Evolutionary conservation across 768 basidiomycete species (phyloP).

Genomic region (Mycena crocata): DNA sequence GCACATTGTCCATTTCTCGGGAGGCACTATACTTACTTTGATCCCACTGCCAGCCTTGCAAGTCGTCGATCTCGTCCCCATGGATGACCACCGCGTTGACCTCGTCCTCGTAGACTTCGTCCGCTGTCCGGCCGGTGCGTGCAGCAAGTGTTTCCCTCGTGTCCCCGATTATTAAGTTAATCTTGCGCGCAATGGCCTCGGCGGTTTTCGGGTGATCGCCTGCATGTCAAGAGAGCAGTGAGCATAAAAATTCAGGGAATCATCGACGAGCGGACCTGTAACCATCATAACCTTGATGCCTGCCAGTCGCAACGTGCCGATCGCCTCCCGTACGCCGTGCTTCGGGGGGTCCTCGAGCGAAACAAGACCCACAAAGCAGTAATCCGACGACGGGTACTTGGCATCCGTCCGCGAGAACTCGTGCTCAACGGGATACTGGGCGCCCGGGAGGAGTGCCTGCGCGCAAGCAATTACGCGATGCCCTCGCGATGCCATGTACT

Average conservation of each 20-base stretch:
- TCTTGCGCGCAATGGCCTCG: slow-evolving; percentile 79
- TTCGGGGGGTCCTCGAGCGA: slow-evolving; percentile 80
- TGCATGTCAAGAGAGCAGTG: slow-evolving; percentile 28
- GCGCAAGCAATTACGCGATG: slow-evolving; percentile 83
- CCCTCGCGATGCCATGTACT: slow-evolving; percentile 85
- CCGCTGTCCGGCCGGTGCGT: slow-evolving; percentile 64
- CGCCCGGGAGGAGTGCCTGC: slow-evolving; percentile 63
- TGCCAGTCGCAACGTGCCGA: slow-evolving; percentile 75
- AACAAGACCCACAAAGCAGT: slow-evolving; percentile 74
- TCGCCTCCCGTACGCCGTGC: slow-evolving; percentile 78
- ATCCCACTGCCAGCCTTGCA: slow-evolving; percentile 83
- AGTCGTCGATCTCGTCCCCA: slow-evolving; percentile 72
- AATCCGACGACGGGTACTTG: slow-evolving; percentile 65
- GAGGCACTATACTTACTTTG: slow-evolving; percentile 52
- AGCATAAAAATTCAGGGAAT: background rate
- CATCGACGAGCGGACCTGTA: slow-evolving; percentile 55
- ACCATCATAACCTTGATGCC: slow-evolving; percentile 86
- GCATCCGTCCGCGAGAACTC: slow-evolving; percentile 66
- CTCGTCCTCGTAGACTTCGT: slow-evolving; percentile 77
- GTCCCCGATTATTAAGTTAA: slow-evolving; percentile 75
- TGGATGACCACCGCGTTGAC: slow-evolving; percentile 74
- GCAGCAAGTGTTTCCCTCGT: slow-evolving; percentile 70
- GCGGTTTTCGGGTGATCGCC: slow-evolving; percentile 81
- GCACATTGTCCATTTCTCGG: background rate
- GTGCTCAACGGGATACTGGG: slow-evolving; percentile 58